These are phyloP conservation scores for Crepidotus sp. DNA, from an alignment of 1,284 basidiomycete species.

Conservation along the genomic window DNA sequence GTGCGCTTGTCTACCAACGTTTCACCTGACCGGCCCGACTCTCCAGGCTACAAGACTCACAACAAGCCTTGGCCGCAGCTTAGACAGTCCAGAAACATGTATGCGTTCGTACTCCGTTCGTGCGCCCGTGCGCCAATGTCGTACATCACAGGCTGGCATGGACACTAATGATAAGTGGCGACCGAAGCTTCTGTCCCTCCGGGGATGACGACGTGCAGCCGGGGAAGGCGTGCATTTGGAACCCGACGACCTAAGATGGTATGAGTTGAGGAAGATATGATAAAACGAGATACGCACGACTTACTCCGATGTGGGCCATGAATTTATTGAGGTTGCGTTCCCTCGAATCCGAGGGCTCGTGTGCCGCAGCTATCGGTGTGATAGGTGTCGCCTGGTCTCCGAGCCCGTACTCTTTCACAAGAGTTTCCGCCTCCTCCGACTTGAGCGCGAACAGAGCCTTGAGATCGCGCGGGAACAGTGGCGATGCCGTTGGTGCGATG, in stretches of 20 bases:
- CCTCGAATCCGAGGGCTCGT: constrained; percentile 20
- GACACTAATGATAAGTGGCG: constrained; percentile 17
- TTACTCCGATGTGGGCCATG: constrained; percentile 39
- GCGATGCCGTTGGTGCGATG: constrained; percentile 25
- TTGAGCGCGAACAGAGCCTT: constrained; percentile 33
- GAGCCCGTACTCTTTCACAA: constrained; percentile 37
- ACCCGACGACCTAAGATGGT: constrained; percentile 21
- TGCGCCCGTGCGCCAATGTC: neutral
- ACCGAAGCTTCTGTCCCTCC: constrained; percentile 11
- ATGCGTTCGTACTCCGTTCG: neutral
- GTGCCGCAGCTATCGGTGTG: constrained; percentile 19
- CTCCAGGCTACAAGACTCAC: no score
- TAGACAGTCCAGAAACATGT: neutral
- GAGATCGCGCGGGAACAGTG: constrained; percentile 30
- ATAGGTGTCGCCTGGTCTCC: constrained; percentile 21
- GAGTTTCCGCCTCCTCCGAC: constrained; percentile 29
- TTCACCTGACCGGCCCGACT: no score
- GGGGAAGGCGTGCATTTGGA: constrained; percentile 20
- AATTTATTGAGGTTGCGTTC: constrained; percentile 36
- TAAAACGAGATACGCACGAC: constrained; percentile 21
- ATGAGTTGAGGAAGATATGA: constrained; percentile 6
- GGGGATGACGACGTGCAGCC: constrained; percentile 19
- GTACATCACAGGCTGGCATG: constrained; percentile 6
- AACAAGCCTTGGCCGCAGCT: no score
- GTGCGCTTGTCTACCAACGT: no score